Evolutionary conservation across 768 basidiomycete genomes (phyloP), one percentile per base, ranked within the genome.

Genomic region (Gymnopilus dilepis): DNA sequence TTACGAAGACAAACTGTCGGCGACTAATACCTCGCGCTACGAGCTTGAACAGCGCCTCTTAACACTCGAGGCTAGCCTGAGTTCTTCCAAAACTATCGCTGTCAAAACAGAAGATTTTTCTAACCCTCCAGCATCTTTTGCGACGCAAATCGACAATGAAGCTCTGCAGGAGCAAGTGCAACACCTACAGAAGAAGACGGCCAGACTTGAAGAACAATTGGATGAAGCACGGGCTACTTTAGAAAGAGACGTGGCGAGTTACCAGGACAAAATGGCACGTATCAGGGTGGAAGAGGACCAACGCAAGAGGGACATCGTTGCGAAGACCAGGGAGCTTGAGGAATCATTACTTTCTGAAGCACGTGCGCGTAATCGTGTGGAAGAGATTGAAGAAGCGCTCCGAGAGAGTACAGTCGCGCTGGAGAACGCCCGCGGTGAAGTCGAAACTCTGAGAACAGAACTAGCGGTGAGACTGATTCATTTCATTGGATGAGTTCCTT

Each of bases 91-190:
- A n/a, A 33, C 76, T 7, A 70, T 73, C 61, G 72, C 72, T 24
- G 65, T 66, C 13, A 60, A 72, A 12, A 67, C 63, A 51, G 73
- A 76, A 24, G n/a, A 72, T 19, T 56, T 72, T 6, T 65, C 72
- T 30, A 67, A 28, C 11, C 28, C 34, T 60, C 71, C 37, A 26
- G 79, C 84, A 4, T 76, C 85, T 4, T 88, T 93, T 8, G 96
- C 95, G 0, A 84, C 88, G 2, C 87, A 94, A 70, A 99, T 99
- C 64, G 96, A 99, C 74, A 98, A 98, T 69, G 95, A 99, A 73
- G 89, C 86, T 13, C 84, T 98, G 12, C 87, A 84, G 15, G 95
- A 96, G 28, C 96, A 99, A 72, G 83, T 94, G n/a, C 84, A 86
- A 40, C 93, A 99, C 74, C 79, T 97, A 33, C 90, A 94, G 70